Evolutionary conservation across 805 yeast genomes (phyloP), one percentile per base, ranked within the genome.

Genomic region (Kodamaea hsintzibuensis): DNA sequence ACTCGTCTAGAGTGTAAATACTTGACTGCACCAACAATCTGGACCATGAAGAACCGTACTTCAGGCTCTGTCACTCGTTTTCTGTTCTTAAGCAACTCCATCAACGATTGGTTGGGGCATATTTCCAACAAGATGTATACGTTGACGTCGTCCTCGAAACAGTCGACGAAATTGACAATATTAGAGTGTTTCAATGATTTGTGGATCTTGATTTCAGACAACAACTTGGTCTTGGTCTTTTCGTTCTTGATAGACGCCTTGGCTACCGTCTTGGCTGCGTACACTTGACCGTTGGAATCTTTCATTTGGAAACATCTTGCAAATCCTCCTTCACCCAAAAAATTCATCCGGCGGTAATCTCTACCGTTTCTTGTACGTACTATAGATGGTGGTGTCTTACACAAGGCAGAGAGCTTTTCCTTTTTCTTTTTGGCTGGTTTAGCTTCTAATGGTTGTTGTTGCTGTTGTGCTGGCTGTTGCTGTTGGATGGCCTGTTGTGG

Each of bases 261-360:
- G 52, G 99, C 99, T 38, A 95, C 96, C 0, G 99, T 96, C 67
- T 95, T 95, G 33, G 99, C 99, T 16, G 99, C 99, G 71, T 79
- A 95, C 1, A 89, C 81, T 64, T 84, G 83, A 37, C 98, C 98
- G 59, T 82, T 77, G 57, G 91, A 88, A 72, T 92, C 97, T 67
- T 88, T 90, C 79, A 95, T 95, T 70, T 95, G 98, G 74, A 95
- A 95, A 68, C 99, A 95, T 66, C 98, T 84, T 14, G 99, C 99
- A 77, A 95, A 95, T 0, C 99, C 99, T 56, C 99, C 99, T 74
- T 93, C 98, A 38, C 99, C 99, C 37, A 95, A 77, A 63, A 91
- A 92, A 55, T 79, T 79, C 1, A 98, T 98, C 67, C 98, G 82
- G 59, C 88, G 90, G 71, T 89, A 95, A 62, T 91, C 96, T 66